Evolutionary conservation across 768 basidiomycete species (phyloP).

Genomic region (Boletus pseudopeckii): DNA sequence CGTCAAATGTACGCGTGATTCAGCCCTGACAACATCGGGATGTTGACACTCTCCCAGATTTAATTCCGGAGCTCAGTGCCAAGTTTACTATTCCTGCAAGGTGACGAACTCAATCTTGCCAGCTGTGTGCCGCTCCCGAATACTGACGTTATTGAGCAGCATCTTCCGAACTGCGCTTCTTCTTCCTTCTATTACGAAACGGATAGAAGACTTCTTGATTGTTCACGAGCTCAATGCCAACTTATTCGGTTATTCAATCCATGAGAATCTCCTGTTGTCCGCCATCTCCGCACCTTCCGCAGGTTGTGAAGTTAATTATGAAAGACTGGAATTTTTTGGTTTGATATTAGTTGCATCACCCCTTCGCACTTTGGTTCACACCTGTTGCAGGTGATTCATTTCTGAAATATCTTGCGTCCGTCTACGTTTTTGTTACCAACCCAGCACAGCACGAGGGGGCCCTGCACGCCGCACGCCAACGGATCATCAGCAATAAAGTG

Average conservation of each 20-base stretch:
- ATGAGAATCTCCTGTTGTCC: conserved; percentile 55
- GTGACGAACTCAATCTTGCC: conserved; percentile 37
- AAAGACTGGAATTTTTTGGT: conserved; percentile 84
- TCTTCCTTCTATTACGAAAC: conserved; percentile 69
- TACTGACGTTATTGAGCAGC: conserved; percentile 38
- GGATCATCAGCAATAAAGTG: conserved; percentile 71
- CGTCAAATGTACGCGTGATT: conserved; percentile 55
- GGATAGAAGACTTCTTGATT: conserved; percentile 71
- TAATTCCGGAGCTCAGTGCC: conserved; percentile 80
- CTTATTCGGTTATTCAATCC: conserved; percentile 60
- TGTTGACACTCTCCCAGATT: conserved; percentile 45
- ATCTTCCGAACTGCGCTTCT: conserved; percentile 64
- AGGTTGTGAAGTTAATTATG: conserved; percentile 71
- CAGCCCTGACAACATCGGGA: conserved; percentile 19
- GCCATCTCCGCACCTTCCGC: conserved; percentile 73
- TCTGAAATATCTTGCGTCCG: conserved; percentile 73
- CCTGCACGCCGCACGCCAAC: conserved; percentile 63
- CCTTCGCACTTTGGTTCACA: conserved; percentile 23
- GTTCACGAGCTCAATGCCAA: conserved; percentile 75
- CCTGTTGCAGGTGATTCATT: conserved; percentile 64
- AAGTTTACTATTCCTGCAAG: conserved; percentile 72
- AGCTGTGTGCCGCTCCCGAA: conserved; percentile 15
- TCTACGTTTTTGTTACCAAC: conserved; percentile 69
- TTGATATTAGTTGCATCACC: conserved; percentile 15
- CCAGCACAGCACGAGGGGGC: conserved; percentile 63